Conservation (phyloP, 2,329 filamentous ascomycete genomes). For the Proliferodiscus dingleyae region DNA sequence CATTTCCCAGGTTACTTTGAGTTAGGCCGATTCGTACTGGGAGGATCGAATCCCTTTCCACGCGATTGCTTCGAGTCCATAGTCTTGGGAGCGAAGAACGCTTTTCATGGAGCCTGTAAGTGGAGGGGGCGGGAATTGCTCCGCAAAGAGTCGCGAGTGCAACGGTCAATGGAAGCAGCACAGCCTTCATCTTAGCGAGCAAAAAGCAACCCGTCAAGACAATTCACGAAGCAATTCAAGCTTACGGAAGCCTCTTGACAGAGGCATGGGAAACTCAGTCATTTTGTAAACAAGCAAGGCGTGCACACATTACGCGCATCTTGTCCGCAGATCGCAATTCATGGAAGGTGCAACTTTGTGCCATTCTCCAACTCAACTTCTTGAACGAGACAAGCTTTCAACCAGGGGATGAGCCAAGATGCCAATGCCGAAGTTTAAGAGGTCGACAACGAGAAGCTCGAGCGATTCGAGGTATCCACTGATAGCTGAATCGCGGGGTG, state of each 20-base stretch:
- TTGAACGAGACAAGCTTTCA: constrained; percentile 1
- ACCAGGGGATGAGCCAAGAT: not conserved
- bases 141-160: constrained; percentile 1
- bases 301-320: not conserved
- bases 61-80: constrained; percentile 11
- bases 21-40: constrained; percentile 20
- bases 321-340: not conserved
- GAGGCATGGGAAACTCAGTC: not conserved
- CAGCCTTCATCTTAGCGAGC: constrained; percentile 4
- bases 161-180: not conserved
- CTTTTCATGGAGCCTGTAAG: constrained; percentile 17
- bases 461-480: no score
- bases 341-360: not conserved
- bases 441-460: no score
- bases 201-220: not conserved
- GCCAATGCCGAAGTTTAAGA: not conserved
- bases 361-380: not conserved
- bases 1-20: constrained; percentile 18
- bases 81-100: constrained; percentile 5
- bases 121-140: constrained; percentile 11
- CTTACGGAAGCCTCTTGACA: not conserved
- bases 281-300: not conserved
- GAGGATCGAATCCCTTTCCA: constrained; percentile 15
- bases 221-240: not conserved
- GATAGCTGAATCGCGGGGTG: not conserved